phyloP scores from a whole-genome alignment of 2,329 filamentous ascomycete species.

The Diaporthe longicolla region DNA sequence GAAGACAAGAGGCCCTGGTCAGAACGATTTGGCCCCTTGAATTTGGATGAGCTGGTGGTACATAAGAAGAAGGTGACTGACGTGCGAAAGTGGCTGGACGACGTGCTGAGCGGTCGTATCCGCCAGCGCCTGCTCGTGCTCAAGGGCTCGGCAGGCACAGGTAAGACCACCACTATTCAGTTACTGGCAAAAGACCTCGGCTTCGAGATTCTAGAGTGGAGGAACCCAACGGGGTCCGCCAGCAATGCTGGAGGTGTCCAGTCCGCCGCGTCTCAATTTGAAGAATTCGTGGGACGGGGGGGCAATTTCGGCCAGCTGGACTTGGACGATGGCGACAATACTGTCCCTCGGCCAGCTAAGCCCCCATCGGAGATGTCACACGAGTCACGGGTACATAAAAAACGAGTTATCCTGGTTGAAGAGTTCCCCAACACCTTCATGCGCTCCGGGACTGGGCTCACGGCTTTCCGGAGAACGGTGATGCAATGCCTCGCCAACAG shows the following conservation, averaged over 20 bases:
- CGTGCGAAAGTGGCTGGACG: conserved; percentile 85
- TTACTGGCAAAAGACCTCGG: conserved; percentile 84
- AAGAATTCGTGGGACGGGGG: conserved; percentile 89
- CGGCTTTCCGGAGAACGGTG: conserved; percentile 81
- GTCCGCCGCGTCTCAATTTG: conserved; percentile 85
- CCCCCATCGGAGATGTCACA: not conserved
- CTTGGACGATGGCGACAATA: conserved; percentile 54
- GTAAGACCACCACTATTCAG: conserved; percentile 90
- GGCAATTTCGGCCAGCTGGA: conserved; percentile 82
- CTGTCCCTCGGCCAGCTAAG: conserved; percentile 47
- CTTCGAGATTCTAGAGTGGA: conserved; percentile 89
- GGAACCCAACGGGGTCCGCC: conserved; percentile 78
- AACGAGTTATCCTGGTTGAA: conserved; percentile 80
- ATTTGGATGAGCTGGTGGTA: conserved; percentile 87
- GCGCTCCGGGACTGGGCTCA: conserved; percentile 73
- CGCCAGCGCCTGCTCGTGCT: conserved; percentile 84
- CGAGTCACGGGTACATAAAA: conserved; percentile 44
- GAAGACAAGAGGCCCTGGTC: conserved; percentile 85
- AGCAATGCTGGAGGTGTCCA: conserved; percentile 73
- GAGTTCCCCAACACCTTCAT: conserved; percentile 86
- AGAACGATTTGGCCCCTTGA: conserved; percentile 83
- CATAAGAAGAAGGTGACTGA: conserved; percentile 95
- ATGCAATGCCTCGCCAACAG: conserved; percentile 81
- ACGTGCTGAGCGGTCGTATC: conserved; percentile 75
- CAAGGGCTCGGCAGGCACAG: conserved; percentile 91